Percentiles rank a stretch among this genome's conserved stretches.
These are phyloP conservation scores for Pythium rhizo-oryzae DNA, from an alignment of 352 stramenopile species.

Conservation along the genomic window DNA sequence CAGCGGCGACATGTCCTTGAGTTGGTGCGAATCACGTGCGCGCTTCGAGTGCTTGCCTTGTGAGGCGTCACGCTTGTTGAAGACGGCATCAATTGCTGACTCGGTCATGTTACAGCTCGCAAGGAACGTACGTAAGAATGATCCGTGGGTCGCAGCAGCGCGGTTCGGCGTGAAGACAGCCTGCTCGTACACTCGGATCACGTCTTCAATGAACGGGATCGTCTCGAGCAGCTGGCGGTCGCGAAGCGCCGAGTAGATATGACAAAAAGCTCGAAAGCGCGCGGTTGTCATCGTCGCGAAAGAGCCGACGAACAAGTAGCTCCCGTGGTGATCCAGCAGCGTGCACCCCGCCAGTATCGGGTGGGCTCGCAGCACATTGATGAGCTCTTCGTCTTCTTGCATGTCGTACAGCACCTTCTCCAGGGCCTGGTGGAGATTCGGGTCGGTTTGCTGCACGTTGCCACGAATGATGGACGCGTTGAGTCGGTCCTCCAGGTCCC, in stretches of 20 bases:
- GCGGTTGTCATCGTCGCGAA: background rate
- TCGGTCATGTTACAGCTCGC: background rate
- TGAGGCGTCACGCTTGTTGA: background rate
- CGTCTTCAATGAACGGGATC: background rate
- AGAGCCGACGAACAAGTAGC: background rate
- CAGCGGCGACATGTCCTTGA: slow-evolving; percentile 28
- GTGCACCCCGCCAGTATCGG: slow-evolving; percentile 1
- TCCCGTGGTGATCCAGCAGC: slow-evolving; percentile 1
- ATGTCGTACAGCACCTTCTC: slow-evolving; percentile 6
- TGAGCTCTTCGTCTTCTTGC: background rate
- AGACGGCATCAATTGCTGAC: slow-evolving; percentile 29
- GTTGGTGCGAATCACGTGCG: slow-evolving; percentile 26
- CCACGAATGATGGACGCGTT: background rate
- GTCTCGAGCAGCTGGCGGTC: background rate
- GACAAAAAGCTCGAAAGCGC: slow-evolving; percentile 9
- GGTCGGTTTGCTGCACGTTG: slow-evolving; percentile 1
- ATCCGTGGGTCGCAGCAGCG: background rate
- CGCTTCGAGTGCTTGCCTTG: slow-evolving; percentile 4
- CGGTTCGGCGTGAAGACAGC: background rate
- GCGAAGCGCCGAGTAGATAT: background rate
- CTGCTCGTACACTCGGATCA: background rate
- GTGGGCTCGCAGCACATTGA: background rate
- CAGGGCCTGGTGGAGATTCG: background rate
- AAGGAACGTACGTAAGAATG: background rate
- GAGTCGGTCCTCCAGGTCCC: slow-evolving; percentile 4